Percentiles rank a stretch among this genome's conserved stretches.
These are phyloP conservation scores for Asterophora lycoperdoides DNA, from an alignment of 768 basidiomycete species.

Conservation along the genomic window DNA sequence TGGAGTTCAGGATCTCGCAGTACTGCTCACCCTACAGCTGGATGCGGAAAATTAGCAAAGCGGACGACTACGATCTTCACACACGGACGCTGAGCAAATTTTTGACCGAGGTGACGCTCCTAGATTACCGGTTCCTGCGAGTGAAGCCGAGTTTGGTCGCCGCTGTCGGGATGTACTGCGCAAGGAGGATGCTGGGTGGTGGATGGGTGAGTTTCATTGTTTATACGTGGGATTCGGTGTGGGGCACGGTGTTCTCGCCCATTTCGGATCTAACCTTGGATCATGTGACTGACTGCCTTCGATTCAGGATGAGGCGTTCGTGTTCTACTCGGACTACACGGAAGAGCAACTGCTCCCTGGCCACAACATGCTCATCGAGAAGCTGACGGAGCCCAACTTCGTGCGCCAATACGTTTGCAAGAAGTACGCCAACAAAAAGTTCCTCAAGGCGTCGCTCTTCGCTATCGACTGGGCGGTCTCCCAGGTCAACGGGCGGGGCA, in stretches of 20 bases:
- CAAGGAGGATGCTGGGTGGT: conserved; percentile 89
- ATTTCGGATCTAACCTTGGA: conserved; percentile 8
- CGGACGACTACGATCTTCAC: conserved; percentile 97
- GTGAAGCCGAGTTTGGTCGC: conserved; percentile 93
- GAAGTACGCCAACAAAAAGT: conserved; percentile 98
- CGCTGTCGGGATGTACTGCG: conserved; percentile 96
- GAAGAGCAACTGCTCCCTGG: conserved; percentile 84
- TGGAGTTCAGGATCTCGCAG: conserved; percentile 92
- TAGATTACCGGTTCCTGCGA: conserved; percentile 89
- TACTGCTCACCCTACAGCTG: conserved; percentile 99
- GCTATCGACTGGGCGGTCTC: conserved; percentile 71
- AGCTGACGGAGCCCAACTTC: conserved; percentile 77
- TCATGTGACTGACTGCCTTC: conserved; percentile 36
- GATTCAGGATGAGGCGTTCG: conserved; percentile 79
- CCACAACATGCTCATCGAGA: conserved; percentile 76
- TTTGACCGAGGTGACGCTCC: conserved; percentile 90
- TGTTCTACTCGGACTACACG: conserved; percentile 89
- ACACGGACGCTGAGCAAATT: conserved; percentile 97
- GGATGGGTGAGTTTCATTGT: conserved; percentile 77
- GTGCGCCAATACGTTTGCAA: conserved; percentile 84
- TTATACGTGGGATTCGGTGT: conserved; percentile 12
- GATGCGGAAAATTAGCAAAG: conserved; percentile 98
- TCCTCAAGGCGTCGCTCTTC: conserved; percentile 84
- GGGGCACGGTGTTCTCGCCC: conserved; percentile 15
- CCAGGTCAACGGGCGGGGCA: conserved; percentile 40